Base-by-base conservation (phyloP, 352 stramenopile genomes). In the Phytophthora lateralis region DNA sequence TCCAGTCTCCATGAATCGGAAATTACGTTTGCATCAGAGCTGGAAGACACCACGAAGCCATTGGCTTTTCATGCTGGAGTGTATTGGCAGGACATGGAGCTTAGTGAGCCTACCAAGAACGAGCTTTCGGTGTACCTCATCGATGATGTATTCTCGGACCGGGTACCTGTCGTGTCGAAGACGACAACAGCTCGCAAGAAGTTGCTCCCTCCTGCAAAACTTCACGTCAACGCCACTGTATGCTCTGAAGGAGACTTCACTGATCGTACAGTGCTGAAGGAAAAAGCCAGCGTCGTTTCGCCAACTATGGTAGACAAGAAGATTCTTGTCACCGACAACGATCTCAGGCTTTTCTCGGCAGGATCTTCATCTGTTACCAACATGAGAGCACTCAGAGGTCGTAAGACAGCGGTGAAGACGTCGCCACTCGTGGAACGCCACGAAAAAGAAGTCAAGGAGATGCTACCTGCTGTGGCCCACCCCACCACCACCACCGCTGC, bases 311-410 rank as follows among this genome's bases (percentile, higher is more conserved):
- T 66, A 2, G 61, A 80, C 41, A 81, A 76, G 63, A 85, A 83
- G 45, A 56, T 86, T 12, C 65, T 83, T 20, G 77, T 83, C 17
- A 76, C 66, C 1, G 71, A 83, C 35, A 82, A 47, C 35, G 75
- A 88, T 29, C 60, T 85, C 32, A 75, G 53, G 18, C 35, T 82
- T 14, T 67, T 73, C 29, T 69, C 64, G 12, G 10, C 43, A 34
- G 37, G 32, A 10, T 47, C 61, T 17, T 51, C 54, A 3, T 66
- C 60, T 11, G 51, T 51, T 15, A 10, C 18, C 9, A 67, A 63
- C 30, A 69, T 69, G 64, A 68, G 37, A 34, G 11, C 48, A 43
- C 50, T 69, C 6, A 41, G 37, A 37, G 42, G 4, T 20, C 20
- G 17, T 7, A 52, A 65, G 18, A 11, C 27, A 11, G 8, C 26